Evolutionary conservation across 805 yeast species (phyloP), one percentile per base, ranked within the genome.

Genomic region (Ogataea ganodermae): DNA sequence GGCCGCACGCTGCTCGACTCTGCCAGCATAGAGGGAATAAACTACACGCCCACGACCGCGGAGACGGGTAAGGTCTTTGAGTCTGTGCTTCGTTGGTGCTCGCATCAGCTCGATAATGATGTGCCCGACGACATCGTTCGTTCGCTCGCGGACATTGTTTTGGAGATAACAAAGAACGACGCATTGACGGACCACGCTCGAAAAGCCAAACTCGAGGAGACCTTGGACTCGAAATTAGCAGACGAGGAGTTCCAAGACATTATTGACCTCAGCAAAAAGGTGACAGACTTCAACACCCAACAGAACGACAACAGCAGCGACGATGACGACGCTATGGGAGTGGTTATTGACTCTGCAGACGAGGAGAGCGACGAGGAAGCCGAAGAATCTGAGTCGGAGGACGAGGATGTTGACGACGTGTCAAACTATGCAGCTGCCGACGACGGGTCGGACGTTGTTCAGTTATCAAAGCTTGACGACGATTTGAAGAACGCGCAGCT

Each of bases 51-150:
- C 0, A 74, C 79, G 6, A 75, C 79, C 3, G 75, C 73, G 10
- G 75, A 74, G 16, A 83, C 81, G 13, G 63, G 72, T 2, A 71
- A 69, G 24, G 63, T 71, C 0, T 86, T 82, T 61, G 84, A 81
- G 35, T 61, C 71, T 35, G 71, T 89, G n/a, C 66, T 85, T 50
- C 63, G 77, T 0, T 80, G 87, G 81, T 78, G 86, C 3, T 72
- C 77, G 5, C 62, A 68, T 2, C 69, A 73, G 14, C 66, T 86
- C 32, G 86, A 84, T 10, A 73, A 72, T 41, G 97, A 90, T 62
- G 79, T 87, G n/a, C 80, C 91, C 7, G 89, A 86, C 46, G 87
- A 81, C 35, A 78, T 82, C 1, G 74, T 89, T 2, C 62, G 81
- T 17, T 84, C 94, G 3, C 87, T 90, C 4, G 80, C 89, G 2